These are phyloP conservation scores for Penicillium polonicum DNA, from an alignment of 2,329 filamentous ascomycete species.

Conservation along the genomic window DNA sequence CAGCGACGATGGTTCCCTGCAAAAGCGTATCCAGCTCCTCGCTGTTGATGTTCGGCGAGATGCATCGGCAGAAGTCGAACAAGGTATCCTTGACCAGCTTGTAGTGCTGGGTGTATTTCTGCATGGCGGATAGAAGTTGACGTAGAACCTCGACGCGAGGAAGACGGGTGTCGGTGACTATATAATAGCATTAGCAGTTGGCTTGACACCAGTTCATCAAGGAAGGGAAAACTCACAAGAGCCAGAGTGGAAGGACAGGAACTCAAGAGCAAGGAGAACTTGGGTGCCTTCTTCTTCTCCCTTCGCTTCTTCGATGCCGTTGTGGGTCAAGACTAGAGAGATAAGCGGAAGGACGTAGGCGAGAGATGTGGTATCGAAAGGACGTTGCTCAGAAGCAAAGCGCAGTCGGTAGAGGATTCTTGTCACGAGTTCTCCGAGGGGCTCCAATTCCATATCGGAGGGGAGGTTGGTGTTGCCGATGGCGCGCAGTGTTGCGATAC, in stretches of 20 bases:
- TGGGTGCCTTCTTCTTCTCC: conserved; percentile 85
- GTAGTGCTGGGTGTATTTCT: conserved; percentile 87
- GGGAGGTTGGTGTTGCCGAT: conserved; percentile 72
- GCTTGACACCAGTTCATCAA: not conserved
- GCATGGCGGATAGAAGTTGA: conserved; percentile 76
- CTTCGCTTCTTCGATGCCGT: conserved; percentile 65
- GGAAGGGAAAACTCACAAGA: conserved; percentile 53
- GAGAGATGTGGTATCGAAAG: conserved; percentile 83
- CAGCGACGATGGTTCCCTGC: conserved; percentile 73
- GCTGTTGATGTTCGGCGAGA: conserved; percentile 74
- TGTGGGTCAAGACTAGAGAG: conserved; percentile 73
- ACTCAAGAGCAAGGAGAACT: conserved; percentile 81
- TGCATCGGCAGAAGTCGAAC: conserved; percentile 76
- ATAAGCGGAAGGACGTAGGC: conserved; percentile 84
- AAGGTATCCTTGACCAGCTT: conserved; percentile 93
- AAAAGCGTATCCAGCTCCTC: conserved; percentile 75
- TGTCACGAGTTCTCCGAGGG: conserved; percentile 77
- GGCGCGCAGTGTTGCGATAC: conserved; percentile 79
- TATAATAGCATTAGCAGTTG: not conserved
- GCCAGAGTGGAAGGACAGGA: conserved; percentile 83
- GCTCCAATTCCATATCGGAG: conserved; percentile 70
- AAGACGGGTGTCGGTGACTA: conserved; percentile 65
- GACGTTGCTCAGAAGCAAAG: conserved; percentile 88
- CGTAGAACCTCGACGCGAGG: conserved; percentile 73
- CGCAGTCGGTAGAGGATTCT: conserved; percentile 86